Conservation (phyloP, 345 rosid species). For the thale cress (Arabidopsis thaliana) region DNA sequence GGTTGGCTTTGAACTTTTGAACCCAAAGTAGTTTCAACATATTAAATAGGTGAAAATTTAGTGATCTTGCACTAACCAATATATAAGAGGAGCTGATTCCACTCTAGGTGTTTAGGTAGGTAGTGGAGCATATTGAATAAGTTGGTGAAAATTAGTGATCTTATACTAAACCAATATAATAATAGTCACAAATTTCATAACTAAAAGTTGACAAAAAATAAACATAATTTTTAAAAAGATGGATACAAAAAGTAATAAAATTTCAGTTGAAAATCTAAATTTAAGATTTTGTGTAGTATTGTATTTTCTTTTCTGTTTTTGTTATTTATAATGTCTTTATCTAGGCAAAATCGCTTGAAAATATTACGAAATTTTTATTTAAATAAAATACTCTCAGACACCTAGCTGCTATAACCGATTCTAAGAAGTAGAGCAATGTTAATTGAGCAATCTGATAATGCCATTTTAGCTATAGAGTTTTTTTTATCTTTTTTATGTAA, state of each 20-base stretch:
- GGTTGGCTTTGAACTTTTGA: conserved; percentile 40
- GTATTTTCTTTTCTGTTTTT: not conserved
- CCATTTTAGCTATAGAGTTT: not conserved
- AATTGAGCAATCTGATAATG: not conserved
- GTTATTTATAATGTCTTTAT: not conserved
- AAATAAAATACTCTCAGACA: not conserved
- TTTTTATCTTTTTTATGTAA: not conserved
- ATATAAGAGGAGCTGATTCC: conserved; percentile 21
- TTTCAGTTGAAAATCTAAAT: not conserved
- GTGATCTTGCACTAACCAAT: conserved; percentile 24
- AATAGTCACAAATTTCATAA: conserved; percentile 9
- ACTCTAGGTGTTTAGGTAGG: conserved; percentile 34
- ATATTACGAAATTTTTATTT: not conserved
- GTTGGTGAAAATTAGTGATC: conserved; percentile 38
- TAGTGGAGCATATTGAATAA: conserved; percentile 38
- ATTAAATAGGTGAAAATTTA: conserved; percentile 24
- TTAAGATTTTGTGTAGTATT: not conserved
- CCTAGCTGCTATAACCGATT: not conserved
- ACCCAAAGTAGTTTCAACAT: conserved; percentile 31
- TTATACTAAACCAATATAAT: conserved; percentile 29
- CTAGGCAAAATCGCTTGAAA: not conserved
- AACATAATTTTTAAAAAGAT: too few relatives aligned
- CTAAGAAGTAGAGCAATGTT: not conserved
- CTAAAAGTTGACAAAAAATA: not conserved
- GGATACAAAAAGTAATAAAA: not conserved